Evolutionary conservation across 805 yeast genomes (phyloP).

Genomic region (Tetrapisispora arboricola): DNA sequence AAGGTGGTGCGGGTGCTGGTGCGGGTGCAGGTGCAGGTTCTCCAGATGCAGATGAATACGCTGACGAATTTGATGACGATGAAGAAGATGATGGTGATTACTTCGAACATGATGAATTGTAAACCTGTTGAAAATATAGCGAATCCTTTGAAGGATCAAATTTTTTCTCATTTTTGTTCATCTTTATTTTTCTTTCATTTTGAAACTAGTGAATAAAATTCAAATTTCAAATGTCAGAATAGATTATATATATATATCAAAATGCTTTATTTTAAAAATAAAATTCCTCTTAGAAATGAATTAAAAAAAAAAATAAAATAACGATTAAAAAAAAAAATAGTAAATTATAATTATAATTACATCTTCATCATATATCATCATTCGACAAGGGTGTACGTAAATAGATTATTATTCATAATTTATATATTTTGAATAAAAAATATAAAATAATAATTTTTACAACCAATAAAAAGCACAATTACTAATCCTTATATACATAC

Average conservation of each 20-base stretch:
- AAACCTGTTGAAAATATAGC: slow-evolving; percentile 9
- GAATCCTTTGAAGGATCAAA: not conserved
- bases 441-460: not conserved
- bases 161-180: too few species aligned
- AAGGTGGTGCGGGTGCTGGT: slow-evolving; percentile 37
- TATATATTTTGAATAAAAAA: slow-evolving; percentile 1
- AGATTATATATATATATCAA: too few species aligned
- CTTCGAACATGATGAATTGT: slow-evolving; percentile 64
- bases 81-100: slow-evolving; percentile 46
- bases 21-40: slow-evolving; percentile 32
- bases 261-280: too few species aligned
- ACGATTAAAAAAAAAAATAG: too few species aligned
- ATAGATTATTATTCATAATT: slow-evolving; percentile 1
- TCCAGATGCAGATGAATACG: slow-evolving; percentile 21
- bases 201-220: too few species aligned
- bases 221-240: too few species aligned
- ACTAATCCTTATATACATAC: too few species aligned
- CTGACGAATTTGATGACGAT: slow-evolving; percentile 43
- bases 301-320: too few species aligned
- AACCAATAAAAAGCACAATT: too few species aligned
- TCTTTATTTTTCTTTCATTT: too few species aligned
- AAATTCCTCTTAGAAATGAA: too few species aligned
- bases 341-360: not conserved
- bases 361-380: not conserved
- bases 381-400: not conserved